phyloP scores from a whole-genome alignment of 495 filamentous ascomycete genomes.

The Arthonia radiata region DNA sequence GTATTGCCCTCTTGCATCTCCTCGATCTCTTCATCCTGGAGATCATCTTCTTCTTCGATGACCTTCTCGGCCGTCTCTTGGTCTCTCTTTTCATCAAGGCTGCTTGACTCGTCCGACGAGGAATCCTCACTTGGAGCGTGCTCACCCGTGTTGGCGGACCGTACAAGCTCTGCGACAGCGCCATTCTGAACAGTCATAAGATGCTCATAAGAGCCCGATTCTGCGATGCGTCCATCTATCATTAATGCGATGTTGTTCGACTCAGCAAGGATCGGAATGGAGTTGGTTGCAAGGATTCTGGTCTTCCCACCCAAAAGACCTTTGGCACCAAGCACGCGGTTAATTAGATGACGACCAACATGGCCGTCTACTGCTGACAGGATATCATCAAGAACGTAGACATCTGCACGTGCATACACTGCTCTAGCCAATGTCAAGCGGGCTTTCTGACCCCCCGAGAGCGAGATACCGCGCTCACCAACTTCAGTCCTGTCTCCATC shows the following conservation, averaged over 20 bases:
- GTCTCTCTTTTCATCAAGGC: slow-evolving; percentile 22
- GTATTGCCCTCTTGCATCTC: slow-evolving; percentile 44
- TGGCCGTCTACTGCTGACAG: slow-evolving; percentile 95
- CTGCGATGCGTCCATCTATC: slow-evolving; percentile 58
- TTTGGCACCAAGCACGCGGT: slow-evolving; percentile 66
- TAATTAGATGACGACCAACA: slow-evolving; percentile 82
- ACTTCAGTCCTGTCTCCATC: slow-evolving; percentile 95
- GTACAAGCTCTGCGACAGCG: slow-evolving; percentile 65
- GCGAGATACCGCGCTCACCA: slow-evolving; percentile 86
- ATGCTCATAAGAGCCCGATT: slow-evolving; percentile 73
- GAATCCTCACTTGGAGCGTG: slow-evolving; percentile 22
- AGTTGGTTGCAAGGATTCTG: slow-evolving; percentile 83
- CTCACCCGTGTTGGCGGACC: slow-evolving; percentile 42
- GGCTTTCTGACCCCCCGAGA: slow-evolving; percentile 93
- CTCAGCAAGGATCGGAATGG: slow-evolving; percentile 74
- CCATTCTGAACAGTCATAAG: slow-evolving; percentile 73
- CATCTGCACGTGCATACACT: slow-evolving; percentile 91
- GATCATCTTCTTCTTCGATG: slow-evolving; percentile 22
- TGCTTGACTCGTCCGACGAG: slow-evolving; percentile 25
- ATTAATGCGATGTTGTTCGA: slow-evolving; percentile 66
- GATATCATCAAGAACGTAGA: slow-evolving; percentile 85
- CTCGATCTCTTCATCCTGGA: slow-evolving; percentile 36
- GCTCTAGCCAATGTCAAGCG: slow-evolving; percentile 84
- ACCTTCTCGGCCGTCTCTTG: too few relatives aligned
- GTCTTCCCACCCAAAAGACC: slow-evolving; percentile 74